Evolutionary conservation across 768 basidiomycete species (phyloP).

Genomic region (Boletus pseudo-olivaceus): DNA sequence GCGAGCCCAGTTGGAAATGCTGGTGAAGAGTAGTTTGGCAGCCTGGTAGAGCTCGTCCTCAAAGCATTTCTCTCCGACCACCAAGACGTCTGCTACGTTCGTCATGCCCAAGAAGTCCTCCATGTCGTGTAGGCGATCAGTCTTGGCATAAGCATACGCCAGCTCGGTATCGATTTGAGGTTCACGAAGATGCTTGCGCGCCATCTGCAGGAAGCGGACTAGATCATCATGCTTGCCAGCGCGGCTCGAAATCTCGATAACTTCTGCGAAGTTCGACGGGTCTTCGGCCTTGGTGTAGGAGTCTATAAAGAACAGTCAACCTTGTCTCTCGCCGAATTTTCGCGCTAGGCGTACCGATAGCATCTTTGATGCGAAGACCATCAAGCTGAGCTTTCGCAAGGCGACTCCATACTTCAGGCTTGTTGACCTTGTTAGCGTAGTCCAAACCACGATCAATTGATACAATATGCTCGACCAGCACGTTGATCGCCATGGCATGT

Average conservation of each 20-base stretch:
- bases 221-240: constrained; percentile 93
- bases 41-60: constrained; percentile 98
- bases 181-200: constrained; percentile 92
- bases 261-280: constrained; percentile 88
- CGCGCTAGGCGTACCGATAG: constrained; percentile 66
- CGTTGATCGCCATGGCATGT: constrained; percentile 94
- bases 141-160: constrained; percentile 97
- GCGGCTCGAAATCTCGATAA: constrained; percentile 92
- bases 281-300: constrained; percentile 98
- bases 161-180: constrained; percentile 98
- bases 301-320: constrained; percentile 44
- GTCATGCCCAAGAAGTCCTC: constrained; percentile 99
- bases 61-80: constrained; percentile 99
- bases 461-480: constrained; percentile 97
- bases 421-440: constrained; percentile 94
- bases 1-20: constrained; percentile 98
- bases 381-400: constrained; percentile 99
- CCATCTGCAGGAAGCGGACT: constrained; percentile 97
- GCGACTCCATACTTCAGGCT: constrained; percentile 95
- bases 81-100: constrained; percentile 94
- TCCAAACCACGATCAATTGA: constrained; percentile 95
- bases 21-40: constrained; percentile 90
- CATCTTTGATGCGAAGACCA: constrained; percentile 95
- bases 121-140: constrained; percentile 97
- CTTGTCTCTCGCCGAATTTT: neutral